Base-by-base conservation (phyloP, 306 rosid genomes). In the Parietaria judaica region DNA sequence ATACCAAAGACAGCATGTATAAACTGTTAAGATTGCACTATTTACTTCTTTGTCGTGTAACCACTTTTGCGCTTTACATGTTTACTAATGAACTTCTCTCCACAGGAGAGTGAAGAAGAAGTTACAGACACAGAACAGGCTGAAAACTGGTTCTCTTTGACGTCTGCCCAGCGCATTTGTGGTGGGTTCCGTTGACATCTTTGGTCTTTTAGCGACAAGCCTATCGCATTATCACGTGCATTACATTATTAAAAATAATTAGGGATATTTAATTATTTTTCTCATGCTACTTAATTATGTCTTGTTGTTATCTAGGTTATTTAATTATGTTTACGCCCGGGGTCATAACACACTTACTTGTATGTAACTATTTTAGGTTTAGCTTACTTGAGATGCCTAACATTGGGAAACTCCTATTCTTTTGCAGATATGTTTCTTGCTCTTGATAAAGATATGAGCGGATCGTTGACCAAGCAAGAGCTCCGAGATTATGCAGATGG, bases 111-210 rank as follows among this genome's bases (percentile, higher is more conserved):
- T 43, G 99, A 94, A 77, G 99, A 94, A 84, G 99, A 94, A 81
- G 90, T 94, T 58, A 88, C 95, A 1, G 99, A 94, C 78, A 88
- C 90, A 47, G 99, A 94, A 65, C 99, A 94, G 81, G 99, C 99
- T 47, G 99, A 94, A 81, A 94, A 94, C 77, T 94, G 99, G 99
- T 94, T 94, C 83, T 94, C 99, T 36, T 74, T 82, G 84, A 84
- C 97, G 61, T 94, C 99, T 72, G 94, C 99, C 38, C 95, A 86
- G 70, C 99, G 99, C 39, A 84, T 94, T 70, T 94, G 97, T 65
- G 99, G 99, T 94, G 76, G 60, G 94, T 84, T 62, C 74, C 70
- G 55, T 70, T 14, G 60, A 31, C 72, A 61, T 54, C 66, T 58
- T 51, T 61, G 54, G 51, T 54, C 67, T 56, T 41, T 34, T 3